These are phyloP conservation scores for Pouteria glomerata DNA, from an alignment of 148 eudicot genomes.

Conservation along the genomic window DNA sequence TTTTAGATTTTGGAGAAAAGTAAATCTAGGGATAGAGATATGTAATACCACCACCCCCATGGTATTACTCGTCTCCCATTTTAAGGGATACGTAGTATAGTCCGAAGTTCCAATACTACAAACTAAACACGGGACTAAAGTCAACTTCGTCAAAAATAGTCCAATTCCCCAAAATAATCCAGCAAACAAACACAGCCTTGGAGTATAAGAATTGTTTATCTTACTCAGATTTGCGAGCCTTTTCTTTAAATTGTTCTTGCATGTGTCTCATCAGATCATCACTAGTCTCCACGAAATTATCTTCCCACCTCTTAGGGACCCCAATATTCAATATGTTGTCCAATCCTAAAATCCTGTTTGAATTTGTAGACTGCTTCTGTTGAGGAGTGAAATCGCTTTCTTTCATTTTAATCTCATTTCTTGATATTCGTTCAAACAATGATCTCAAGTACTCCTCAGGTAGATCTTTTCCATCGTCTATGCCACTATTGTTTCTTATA, in stretches of 20 bases:
- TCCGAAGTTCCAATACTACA: too few species aligned
- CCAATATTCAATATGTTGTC: constrained; percentile 92
- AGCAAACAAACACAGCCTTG: too few species aligned
- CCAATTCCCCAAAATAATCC: too few species aligned
- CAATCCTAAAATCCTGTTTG: constrained; percentile 80
- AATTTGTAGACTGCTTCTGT: constrained; percentile 75
- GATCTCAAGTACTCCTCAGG: constrained; percentile 90
- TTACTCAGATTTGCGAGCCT: constrained; percentile 99
- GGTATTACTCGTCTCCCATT: too few species aligned
- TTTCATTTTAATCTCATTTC: constrained; percentile 95
- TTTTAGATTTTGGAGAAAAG: too few species aligned
- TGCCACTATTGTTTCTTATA: constrained; percentile 93
- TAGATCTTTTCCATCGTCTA: constrained; percentile 97
- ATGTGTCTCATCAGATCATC: constrained; percentile 94
- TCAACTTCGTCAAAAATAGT: too few species aligned
- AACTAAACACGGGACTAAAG: too few species aligned
- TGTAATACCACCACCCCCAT: too few species aligned
- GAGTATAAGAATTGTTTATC: constrained; percentile 21
- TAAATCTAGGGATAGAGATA: too few species aligned
- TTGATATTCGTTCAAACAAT: constrained; percentile 83
- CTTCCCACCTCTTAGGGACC: constrained; percentile 81
- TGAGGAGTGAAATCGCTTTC: constrained; percentile 69
- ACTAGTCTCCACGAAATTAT: constrained; percentile 64
- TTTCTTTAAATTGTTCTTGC: constrained; percentile 98
- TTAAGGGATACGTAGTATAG: too few species aligned